Percentiles rank a stretch among this genome's conserved stretches.
Evolutionary conservation across 2,329 filamentous ascomycete genomes (phyloP).

Genomic region (Paecilomyces fulvus): DNA sequence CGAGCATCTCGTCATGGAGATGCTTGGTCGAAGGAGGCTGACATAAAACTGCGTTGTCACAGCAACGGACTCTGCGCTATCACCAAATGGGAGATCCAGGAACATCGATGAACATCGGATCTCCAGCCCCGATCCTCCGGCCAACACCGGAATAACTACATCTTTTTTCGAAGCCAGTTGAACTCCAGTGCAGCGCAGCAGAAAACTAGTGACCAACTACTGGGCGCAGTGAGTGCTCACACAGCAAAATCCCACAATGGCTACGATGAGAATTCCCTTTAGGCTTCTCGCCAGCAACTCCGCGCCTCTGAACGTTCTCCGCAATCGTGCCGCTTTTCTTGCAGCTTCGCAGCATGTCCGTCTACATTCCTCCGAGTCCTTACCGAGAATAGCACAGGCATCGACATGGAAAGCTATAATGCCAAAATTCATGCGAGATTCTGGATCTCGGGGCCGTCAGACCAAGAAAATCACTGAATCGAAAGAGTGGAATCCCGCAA

Average conservation of each 20-base stretch:
- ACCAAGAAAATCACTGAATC: conserved; percentile 34
- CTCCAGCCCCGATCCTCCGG: background rate
- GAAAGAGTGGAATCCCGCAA: conserved; percentile 70
- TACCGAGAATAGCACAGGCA: conserved; percentile 46
- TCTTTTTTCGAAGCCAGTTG: conserved; percentile 6
- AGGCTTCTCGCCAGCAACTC: conserved; percentile 1
- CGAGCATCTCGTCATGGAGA: background rate
- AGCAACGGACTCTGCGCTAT: conserved; percentile 11
- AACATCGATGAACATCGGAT: background rate
- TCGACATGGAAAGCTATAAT: conserved; percentile 64
- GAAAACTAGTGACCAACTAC: background rate
- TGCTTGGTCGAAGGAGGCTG: background rate
- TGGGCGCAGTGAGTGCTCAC: background rate
- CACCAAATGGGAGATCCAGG: conserved; percentile 2
- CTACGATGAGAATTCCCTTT: conserved; percentile 3
- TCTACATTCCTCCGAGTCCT: conserved; percentile 13
- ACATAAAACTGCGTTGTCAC: conserved; percentile 4
- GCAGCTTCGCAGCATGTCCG: conserved; percentile 9
- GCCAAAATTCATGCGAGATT: conserved; percentile 47
- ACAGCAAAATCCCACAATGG: conserved; percentile 2
- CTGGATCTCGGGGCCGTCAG: conserved; percentile 19
- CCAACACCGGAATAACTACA: conserved; percentile 6
- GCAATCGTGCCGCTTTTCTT: conserved; percentile 3
- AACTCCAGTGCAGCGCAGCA: background rate
- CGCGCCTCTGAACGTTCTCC: conserved; percentile 2